A percentile compares a stretch with the other conserved stretches of the same genome.
Evolutionary conservation across 306 rosid species (phyloP).

Genomic region (Canavalia ensiformis): DNA sequence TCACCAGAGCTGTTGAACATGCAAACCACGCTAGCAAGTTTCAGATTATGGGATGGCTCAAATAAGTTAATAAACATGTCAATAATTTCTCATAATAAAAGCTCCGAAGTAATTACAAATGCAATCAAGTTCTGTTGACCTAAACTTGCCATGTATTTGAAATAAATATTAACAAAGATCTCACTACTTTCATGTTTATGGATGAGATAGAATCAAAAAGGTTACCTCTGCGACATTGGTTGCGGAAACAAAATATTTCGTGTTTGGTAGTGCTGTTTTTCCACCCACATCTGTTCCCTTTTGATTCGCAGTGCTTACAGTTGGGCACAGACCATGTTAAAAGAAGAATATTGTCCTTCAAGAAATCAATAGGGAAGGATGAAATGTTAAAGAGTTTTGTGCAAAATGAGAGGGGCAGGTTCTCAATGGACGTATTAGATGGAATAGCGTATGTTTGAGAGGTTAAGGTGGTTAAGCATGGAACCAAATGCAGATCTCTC

Average conservation of each 20-base stretch:
- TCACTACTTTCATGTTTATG: no score
- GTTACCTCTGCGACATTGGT: slow-evolving; percentile 37
- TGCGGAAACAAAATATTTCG: slow-evolving; percentile 32
- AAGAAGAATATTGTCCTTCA: not conserved
- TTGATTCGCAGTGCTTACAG: slow-evolving; percentile 50
- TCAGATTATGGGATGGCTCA: not conserved
- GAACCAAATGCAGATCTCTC: not conserved
- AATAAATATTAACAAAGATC: no score
- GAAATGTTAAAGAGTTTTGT: slow-evolving; percentile 45
- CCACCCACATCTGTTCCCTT: slow-evolving; percentile 44
- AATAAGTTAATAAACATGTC: not conserved
- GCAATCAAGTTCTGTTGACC: no score
- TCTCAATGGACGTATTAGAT: accelerated
- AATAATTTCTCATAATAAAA: no score
- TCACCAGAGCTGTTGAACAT: slow-evolving; percentile 36
- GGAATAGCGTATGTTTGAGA: not conserved
- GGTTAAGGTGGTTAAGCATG: slow-evolving; percentile 36
- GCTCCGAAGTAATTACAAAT: no score
- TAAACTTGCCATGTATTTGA: no score
- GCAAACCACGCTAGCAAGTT: not conserved
- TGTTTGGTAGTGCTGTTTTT: slow-evolving; percentile 17
- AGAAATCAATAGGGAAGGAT: not conserved
- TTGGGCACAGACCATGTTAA: slow-evolving; percentile 51
- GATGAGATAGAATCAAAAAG: not conserved
- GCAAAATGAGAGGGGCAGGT: slow-evolving; percentile 1